phyloP scores from a whole-genome alignment of 495 filamentous ascomycete genomes.

The Lophium mytilinum region DNA sequence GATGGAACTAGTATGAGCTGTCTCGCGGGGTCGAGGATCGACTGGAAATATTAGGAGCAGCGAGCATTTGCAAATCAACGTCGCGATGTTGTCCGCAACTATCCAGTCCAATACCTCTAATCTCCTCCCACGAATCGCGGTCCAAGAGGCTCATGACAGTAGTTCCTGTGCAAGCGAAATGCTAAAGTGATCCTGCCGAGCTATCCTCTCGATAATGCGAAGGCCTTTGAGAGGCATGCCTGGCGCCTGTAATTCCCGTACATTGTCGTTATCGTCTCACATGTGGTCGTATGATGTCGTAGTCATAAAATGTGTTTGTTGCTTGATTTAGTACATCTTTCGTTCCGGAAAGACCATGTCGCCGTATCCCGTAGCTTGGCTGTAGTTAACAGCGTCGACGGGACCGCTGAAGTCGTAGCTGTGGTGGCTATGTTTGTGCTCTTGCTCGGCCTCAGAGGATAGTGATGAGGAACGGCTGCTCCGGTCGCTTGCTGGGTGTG shows the following conservation, averaged over 20 bases:
- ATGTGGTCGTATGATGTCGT: slow-evolving; percentile 6
- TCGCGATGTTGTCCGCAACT: no score
- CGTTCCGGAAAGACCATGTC: slow-evolving; percentile 27
- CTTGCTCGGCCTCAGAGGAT: slow-evolving; percentile 9
- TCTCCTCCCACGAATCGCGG: no score
- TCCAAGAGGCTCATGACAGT: no score
- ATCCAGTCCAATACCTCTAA: no score
- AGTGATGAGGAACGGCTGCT: slow-evolving; percentile 20
- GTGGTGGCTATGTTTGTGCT: slow-evolving; percentile 3
- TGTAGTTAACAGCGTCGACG: slow-evolving; percentile 8
- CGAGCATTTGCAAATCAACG: no score
- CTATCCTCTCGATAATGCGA: not conserved
- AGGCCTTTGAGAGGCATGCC: no score
- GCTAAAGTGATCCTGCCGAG: slow-evolving; percentile 5
- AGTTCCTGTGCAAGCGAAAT: no score
- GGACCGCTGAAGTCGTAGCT: slow-evolving; percentile 23
- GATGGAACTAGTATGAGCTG: no score
- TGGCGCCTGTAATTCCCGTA: not conserved
- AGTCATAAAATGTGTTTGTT: slow-evolving; percentile 1
- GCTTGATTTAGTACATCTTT: slow-evolving; percentile 18
- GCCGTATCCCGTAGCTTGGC: slow-evolving; percentile 10
- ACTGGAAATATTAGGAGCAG: no score
- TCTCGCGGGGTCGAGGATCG: no score
- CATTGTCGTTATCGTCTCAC: slow-evolving; percentile 4
- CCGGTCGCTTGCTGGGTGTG: slow-evolving; percentile 14